These are phyloP conservation scores for Trametes sp. DNA, from an alignment of 1,284 basidiomycete genomes.

Conservation along the genomic window DNA sequence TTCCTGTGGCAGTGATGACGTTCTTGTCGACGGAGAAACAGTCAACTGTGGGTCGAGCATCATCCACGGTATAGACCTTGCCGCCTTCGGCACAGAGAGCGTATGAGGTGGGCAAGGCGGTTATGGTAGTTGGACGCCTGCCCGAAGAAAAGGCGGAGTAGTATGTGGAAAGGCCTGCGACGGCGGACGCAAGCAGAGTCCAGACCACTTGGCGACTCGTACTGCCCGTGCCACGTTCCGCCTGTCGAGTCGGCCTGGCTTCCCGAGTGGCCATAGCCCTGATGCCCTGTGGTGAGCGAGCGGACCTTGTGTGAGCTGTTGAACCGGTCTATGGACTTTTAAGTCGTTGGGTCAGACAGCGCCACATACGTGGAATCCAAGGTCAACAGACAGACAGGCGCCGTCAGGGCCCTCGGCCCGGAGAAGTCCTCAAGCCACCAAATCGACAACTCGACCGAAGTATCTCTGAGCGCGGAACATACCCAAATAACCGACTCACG, in stretches of 20 bases:
- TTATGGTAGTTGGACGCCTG: conserved; percentile 2
- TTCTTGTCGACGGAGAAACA: conserved; percentile 73
- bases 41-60: conserved; percentile 49
- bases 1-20: conserved; percentile 63
- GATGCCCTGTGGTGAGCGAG: neutral
- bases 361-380: no score
- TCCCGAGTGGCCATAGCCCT: conserved; percentile 3
- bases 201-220: conserved; percentile 21
- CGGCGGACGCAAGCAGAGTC: conserved; percentile 29
- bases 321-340: no score
- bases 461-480: no score
- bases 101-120: conserved; percentile 39
- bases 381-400: no score
- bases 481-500: no score
- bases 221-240: neutral
- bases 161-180: conserved; percentile 32
- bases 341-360: no score
- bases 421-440: no score
- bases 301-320: neutral
- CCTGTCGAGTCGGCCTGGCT: neutral
- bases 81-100: conserved; percentile 35
- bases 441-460: no score
- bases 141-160: conserved; percentile 16
- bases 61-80: conserved; percentile 42
- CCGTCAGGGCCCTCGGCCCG: no score